Evolutionary conservation across 768 basidiomycete genomes (phyloP), one percentile per base, ranked within the genome.

Genomic region (Crepidotus variabilis): DNA sequence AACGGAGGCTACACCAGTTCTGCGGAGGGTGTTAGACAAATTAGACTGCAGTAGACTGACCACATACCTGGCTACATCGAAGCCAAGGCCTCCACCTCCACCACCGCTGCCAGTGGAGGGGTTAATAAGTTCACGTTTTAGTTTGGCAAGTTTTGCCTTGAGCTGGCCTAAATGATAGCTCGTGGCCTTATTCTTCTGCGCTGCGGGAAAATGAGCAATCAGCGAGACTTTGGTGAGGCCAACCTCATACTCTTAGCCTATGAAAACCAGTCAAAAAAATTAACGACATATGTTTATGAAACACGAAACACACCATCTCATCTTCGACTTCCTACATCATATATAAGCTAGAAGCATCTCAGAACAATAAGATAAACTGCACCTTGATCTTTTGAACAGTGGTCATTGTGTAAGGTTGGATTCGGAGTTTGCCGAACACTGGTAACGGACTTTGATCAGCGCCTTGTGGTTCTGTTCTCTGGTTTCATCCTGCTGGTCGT

Each of bases 121-220:
- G 9, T 83, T 78, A 63, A 99, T 94, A 54, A 99, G 84, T 69
- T 99, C 97, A 56, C 97, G 84, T 60, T 93, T 82, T 47, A 98
- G 88, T 71, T 99, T 99, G 50, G 97, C 97, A 52, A 99, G 86
- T 71, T 99, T 99, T 55, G 97, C 96, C 72, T 98, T 98, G 70
- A 98, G 86, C 76, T 95, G 92, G 52, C 95, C 95, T 57, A 97
- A 75, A 77, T 96, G 94, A 72, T 95, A 95, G 76, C 92, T 93
- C 62, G 91, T 93, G 76, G 91, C 91, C 84, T 94, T 94, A 74
- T 94, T 94, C 73, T 94, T 94, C 80, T 94, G 92, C 67, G 92
- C 92, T 94, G 71, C n/a, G 62, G 51, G 50, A 21, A 47, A 28
- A 58, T 67, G 53, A 69, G 59, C 50, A 54, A 50, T 52, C 51